A percentile compares a stretch with the other conserved stretches of the same genome.
These are phyloP conservation scores for Shiraia sp. DNA, from an alignment of 2,329 filamentous ascomycete species.

Conservation along the genomic window DNA sequence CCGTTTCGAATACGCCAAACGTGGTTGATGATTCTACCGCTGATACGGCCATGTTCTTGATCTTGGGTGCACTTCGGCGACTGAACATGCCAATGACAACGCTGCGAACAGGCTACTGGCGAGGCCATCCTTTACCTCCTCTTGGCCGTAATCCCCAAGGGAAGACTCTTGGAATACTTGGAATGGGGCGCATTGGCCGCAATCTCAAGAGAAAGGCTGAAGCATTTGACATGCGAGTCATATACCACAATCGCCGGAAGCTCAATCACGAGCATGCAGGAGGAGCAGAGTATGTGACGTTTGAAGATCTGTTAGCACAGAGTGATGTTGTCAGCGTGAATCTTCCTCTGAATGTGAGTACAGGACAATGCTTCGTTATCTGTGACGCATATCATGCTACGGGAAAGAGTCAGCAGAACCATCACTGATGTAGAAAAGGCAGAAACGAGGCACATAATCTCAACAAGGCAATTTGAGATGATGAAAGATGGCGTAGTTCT, in stretches of 20 bases:
- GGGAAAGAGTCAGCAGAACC: not conserved
- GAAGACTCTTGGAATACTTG: conserved; percentile 78
- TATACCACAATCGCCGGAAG: conserved; percentile 73
- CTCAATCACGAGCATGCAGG: conserved; percentile 60
- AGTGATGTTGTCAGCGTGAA: conserved; percentile 83
- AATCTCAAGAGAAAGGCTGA: conserved; percentile 75
- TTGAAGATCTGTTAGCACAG: conserved; percentile 70
- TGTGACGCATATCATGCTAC: not conserved
- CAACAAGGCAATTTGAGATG: conserved; percentile 67
- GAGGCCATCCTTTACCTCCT: conserved; percentile 58
- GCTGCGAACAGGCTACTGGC: conserved; percentile 70
- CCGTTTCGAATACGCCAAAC: conserved; percentile 79
- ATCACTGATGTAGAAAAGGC: conserved; percentile 34
- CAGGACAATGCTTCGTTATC: not conserved
- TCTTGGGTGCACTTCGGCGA: conserved; percentile 77
- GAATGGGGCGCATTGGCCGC: conserved; percentile 84
- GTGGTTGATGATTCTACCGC: conserved; percentile 83
- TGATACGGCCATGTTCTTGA: conserved; percentile 78
- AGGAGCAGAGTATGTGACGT: conserved; percentile 69
- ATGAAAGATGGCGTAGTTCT: conserved; percentile 81
- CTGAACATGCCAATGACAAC: conserved; percentile 68
- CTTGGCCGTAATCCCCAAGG: conserved; percentile 78
- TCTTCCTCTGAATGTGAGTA: conserved; percentile 75
- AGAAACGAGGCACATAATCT: conserved; percentile 76
- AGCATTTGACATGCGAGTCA: conserved; percentile 74